phyloP scores from a whole-genome alignment of 139 green algal species.

The Micromonas pusilla region DNA sequence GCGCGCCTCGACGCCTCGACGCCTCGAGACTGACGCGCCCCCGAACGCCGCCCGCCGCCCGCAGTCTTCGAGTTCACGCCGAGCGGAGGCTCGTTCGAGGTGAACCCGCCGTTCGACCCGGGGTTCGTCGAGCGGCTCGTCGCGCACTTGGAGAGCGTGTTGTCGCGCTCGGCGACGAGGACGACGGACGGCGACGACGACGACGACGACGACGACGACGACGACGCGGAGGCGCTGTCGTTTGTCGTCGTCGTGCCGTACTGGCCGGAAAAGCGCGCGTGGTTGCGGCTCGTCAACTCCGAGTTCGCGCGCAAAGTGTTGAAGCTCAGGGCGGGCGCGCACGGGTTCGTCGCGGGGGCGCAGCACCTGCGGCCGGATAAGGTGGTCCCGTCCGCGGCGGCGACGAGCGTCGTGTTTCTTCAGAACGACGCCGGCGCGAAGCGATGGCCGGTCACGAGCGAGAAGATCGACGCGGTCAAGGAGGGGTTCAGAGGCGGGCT shows the following conservation, averaged over 20 bases:
- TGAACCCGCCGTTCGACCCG: conserved; percentile 6
- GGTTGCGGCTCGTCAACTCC: background rate
- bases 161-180: too few relatives aligned
- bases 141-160: background rate
- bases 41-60: too few relatives aligned
- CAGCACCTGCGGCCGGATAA: background rate
- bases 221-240: background rate
- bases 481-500: background rate
- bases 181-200: too few relatives aligned
- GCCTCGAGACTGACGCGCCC: too few relatives aligned
- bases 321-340: background rate
- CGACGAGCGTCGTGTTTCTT: conserved; percentile 3
- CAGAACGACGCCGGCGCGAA: background rate
- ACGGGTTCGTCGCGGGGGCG: conserved; percentile 8
- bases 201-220: too few relatives aligned
- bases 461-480: background rate
- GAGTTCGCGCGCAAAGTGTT: background rate
- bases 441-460: background rate
- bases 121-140: background rate
- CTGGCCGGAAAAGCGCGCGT: background rate
- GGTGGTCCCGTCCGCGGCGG: background rate
- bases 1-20: too few relatives aligned
- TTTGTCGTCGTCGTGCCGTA: background rate
- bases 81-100: background rate
- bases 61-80: background rate